These are phyloP conservation scores for Nannizzia gypsea DNA, from an alignment of 2,329 filamentous ascomycete species.

Conservation along the genomic window DNA sequence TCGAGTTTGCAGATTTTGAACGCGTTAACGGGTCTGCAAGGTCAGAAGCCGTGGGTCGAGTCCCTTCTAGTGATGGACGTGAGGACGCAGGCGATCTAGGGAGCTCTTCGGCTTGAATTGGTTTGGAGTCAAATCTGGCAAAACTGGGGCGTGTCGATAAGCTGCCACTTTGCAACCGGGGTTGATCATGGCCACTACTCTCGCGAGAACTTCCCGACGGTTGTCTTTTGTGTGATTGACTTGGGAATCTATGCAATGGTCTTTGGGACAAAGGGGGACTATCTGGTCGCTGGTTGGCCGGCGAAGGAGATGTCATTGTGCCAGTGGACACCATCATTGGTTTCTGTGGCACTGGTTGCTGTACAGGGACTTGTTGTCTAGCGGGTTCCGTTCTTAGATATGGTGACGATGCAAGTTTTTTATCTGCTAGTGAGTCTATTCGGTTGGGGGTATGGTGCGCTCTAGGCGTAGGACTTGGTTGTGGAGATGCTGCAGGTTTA, in stretches of 20 bases:
- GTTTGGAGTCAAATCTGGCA: conserved; percentile 28
- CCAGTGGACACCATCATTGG: conserved; percentile 56
- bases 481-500: conserved; percentile 28
- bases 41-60: conserved; percentile 53
- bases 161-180: conserved; percentile 8
- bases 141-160: conserved; percentile 3
- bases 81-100: conserved; percentile 46
- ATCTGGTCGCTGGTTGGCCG: conserved; percentile 28
- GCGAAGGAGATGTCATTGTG: conserved; percentile 59
- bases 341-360: conserved; percentile 37
- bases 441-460: conserved; percentile 18
- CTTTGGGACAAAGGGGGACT: conserved; percentile 22
- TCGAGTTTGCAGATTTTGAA: conserved; percentile 53
- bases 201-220: conserved; percentile 40
- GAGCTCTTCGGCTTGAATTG: conserved; percentile 39
- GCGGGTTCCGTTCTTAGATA: conserved; percentile 18
- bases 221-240: conserved; percentile 33
- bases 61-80: conserved; percentile 59
- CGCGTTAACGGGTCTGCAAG: conserved; percentile 46
- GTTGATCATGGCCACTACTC: conserved; percentile 9
- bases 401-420: conserved; percentile 19
- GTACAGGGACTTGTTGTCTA: conserved; percentile 23
- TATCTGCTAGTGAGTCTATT: conserved; percentile 9
- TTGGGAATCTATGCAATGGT: conserved; percentile 45
- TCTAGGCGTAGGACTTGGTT: conserved; percentile 20